Evolutionary conservation across 1,284 basidiomycete species (phyloP).

Genomic region (Trichosporon ovoides): DNA sequence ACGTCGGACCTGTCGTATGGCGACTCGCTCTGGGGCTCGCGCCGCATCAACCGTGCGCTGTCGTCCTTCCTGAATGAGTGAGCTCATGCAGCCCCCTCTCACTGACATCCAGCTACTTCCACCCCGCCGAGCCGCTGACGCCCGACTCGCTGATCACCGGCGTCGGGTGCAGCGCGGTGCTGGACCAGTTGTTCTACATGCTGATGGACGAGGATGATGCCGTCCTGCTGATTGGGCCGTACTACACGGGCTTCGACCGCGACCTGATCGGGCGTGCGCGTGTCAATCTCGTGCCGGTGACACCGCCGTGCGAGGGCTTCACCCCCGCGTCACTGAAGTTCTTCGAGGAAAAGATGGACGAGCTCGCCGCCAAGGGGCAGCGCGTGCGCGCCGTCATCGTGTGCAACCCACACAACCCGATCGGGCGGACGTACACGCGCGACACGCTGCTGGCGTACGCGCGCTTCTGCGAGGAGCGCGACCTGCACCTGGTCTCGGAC

Average conservation of each 20-base stretch:
- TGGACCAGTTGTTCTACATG: constrained; percentile 49
- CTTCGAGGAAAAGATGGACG: constrained; percentile 32
- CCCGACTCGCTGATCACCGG: constrained; percentile 44
- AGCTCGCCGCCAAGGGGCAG: constrained; percentile 27
- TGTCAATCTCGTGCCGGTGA: constrained; percentile 37
- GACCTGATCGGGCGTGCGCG: constrained; percentile 38
- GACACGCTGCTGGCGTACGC: constrained; percentile 49
- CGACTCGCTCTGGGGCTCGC: constrained; percentile 44
- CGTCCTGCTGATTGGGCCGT: constrained; percentile 44
- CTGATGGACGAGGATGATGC: constrained; percentile 49
- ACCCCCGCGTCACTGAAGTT: constrained; percentile 24
- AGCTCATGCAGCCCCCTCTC: constrained; percentile 1
- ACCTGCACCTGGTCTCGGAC: constrained; percentile 50
- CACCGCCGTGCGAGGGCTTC: constrained; percentile 34
- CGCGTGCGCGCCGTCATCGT: constrained; percentile 42
- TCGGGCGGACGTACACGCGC: constrained; percentile 46
- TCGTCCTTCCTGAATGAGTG: constrained; percentile 39
- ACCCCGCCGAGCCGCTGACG: constrained; percentile 30
- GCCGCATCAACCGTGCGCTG: constrained; percentile 41
- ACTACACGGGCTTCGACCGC: constrained; percentile 47
- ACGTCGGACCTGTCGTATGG: constrained; percentile 40
- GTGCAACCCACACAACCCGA: constrained; percentile 51
- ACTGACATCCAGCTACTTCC: constrained; percentile 27
- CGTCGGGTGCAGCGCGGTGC: constrained; percentile 41
- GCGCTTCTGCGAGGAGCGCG: constrained; percentile 48